A percentile compares a stretch with the other conserved stretches of the same genome.
phyloP scores from a whole-genome alignment of 176 grass and related monocot genomes.

The Bothriochloa decipiens region DNA sequence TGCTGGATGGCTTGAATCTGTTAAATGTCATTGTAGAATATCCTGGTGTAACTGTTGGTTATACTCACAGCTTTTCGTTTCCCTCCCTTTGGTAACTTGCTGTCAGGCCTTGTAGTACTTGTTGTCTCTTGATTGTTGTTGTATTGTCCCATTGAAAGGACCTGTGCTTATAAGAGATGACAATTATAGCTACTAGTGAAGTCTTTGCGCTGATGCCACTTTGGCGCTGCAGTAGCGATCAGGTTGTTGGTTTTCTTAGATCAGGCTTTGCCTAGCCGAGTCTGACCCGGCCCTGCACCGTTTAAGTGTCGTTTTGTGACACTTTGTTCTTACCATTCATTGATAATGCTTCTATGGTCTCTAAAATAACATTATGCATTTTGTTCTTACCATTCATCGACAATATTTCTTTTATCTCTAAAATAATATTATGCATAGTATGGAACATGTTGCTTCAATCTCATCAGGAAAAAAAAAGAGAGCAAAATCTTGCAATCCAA shows the following conservation, averaged over 20 bases:
- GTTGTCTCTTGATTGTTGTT: slow-evolving; percentile 14
- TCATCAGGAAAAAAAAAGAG: background rate
- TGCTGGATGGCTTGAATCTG: slow-evolving; percentile 24
- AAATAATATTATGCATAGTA: too few relatives aligned
- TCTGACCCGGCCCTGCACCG: background rate
- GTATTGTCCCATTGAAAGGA: slow-evolving; percentile 30
- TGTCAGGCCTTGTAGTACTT: slow-evolving; percentile 3
- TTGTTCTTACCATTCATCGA: background rate
- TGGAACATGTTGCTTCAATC: background rate
- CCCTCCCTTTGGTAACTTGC: background rate
- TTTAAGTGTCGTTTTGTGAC: background rate
- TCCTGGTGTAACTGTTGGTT: slow-evolving; percentile 40
- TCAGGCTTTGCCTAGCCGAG: background rate
- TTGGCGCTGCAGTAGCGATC: background rate
- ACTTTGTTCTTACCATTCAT: background rate
- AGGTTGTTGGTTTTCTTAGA: background rate
- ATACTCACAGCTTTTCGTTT: slow-evolving; percentile 7
- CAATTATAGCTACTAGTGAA: background rate
- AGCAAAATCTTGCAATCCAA: background rate
- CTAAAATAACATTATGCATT: background rate
- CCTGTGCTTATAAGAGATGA: slow-evolving; percentile 2
- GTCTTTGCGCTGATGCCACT: background rate
- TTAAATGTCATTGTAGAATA: slow-evolving; percentile 57
- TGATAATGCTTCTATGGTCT: background rate
- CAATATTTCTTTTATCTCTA: background rate